Evolutionary conservation across 2,329 filamentous ascomycete species (phyloP), one percentile per base, ranked within the genome.

Genomic region (Helotiales sp.): DNA sequence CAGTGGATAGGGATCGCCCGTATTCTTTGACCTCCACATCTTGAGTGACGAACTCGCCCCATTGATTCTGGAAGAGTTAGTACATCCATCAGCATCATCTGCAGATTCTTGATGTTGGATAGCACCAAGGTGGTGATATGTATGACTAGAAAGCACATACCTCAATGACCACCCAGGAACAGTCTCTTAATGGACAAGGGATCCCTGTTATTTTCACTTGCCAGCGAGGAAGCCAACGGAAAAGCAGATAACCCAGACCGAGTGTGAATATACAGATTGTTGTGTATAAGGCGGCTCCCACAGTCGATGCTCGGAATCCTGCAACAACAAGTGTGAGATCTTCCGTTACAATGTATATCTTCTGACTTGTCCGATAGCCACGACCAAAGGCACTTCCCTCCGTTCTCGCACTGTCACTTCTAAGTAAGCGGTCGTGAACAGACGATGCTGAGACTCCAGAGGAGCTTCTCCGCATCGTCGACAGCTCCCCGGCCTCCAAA

Each of bases 271-370:
- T 66, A 67, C 92, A 98, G 6, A 96, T 74, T 8, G 80, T 66
- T 3, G 87, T 66, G 71, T 98, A 98, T 0, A 86, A 62, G 2
- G 81, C 73, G 67, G 86, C 89, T 1, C 95, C 91, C 13, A 85
- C 60, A 3, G 75, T 73, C 62, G 88, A 93, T 3, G 92, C 97
- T 50, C 82, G 85, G 73, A 98, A 99, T 0, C 95, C 95, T 24
- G 93, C 91, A 69, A 98, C 86, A 27, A 93, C 93, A 67, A 97
- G 92, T 1, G 92, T 97, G 63, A 99, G 78, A 72, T 99, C 95
- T 73, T 99, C 95, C 40, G 91, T 96, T 58, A 86, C 80, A 74
- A 99, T 92, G 73, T 97, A 95, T 24, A 97, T 82, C 75, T 97
- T 98, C 73, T 99, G 95, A 67, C 83, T 96, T 27, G 83, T 79